Evolutionary conservation across 1,284 basidiomycete species (phyloP).

Genomic region (Sporisorium graminicola): DNA sequence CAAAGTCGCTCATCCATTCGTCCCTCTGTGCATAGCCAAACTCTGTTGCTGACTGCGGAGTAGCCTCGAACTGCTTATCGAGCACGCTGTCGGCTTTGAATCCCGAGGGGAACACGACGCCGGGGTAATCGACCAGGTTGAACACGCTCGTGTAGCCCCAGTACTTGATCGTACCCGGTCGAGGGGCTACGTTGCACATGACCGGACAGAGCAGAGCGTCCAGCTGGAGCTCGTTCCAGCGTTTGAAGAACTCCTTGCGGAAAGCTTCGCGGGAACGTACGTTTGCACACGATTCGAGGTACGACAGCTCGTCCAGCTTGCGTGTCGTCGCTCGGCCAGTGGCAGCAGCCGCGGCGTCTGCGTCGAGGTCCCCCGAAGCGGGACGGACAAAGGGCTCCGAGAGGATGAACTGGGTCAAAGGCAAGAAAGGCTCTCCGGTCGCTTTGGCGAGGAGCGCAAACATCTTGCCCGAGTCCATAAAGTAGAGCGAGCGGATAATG

Average conservation of each 20-base stretch:
- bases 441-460: conserved; percentile 36
- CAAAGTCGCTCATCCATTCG: conserved; percentile 24
- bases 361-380: conserved; percentile 11
- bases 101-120: conserved; percentile 48
- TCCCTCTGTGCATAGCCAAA: conserved; percentile 12
- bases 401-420: conserved; percentile 47
- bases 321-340: neutral
- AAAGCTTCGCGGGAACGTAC: conserved; percentile 29
- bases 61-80: conserved; percentile 25
- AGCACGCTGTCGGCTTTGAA: conserved; percentile 16
- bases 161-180: conserved; percentile 46
- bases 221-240: conserved; percentile 38
- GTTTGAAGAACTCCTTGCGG: conserved; percentile 22
- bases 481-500: conserved; percentile 52
- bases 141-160: conserved; percentile 57
- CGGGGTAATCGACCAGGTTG: conserved; percentile 55
- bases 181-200: conserved; percentile 28
- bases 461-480: conserved; percentile 49
- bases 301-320: conserved; percentile 34
- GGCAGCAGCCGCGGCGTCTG: neutral
- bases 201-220: conserved; percentile 53
- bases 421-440: conserved; percentile 47
- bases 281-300: conserved; percentile 28
- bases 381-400: conserved; percentile 33
- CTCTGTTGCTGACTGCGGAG: neutral